Evolutionary conservation across 164 flowering plant species (phyloP).

Genomic region (Liquidambar formosana): DNA sequence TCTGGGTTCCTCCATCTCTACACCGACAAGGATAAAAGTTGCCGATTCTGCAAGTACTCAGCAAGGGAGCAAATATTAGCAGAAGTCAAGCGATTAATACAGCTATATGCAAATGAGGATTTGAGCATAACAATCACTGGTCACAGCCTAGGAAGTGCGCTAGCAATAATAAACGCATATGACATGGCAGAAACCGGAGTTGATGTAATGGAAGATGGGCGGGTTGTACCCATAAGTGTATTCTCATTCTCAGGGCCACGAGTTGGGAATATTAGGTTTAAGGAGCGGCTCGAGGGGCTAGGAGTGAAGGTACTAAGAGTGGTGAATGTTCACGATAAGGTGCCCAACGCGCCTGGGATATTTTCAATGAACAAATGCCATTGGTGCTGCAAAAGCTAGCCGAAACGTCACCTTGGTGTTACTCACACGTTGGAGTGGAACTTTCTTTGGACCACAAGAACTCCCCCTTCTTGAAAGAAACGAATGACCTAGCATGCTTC

Average conservation of each 20-base stretch:
- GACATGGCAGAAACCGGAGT: conserved; percentile 71
- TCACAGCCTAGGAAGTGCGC: conserved; percentile 76
- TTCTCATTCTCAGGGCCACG: conserved; percentile 76
- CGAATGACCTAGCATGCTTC: conserved; percentile 30
- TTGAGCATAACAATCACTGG: conserved; percentile 78
- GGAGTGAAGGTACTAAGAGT: conserved; percentile 79
- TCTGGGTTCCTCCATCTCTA: conserved; percentile 75
- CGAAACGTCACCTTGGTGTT: conserved; percentile 58
- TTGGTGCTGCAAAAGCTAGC: conserved; percentile 28
- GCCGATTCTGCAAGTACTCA: conserved; percentile 55
- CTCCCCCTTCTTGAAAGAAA: conserved; percentile 67
- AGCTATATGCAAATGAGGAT: conserved; percentile 51
- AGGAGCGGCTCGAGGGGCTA: conserved; percentile 48
- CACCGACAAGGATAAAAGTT: conserved; percentile 55
- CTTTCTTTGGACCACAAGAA: conserved; percentile 56
- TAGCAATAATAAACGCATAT: conserved; percentile 70
- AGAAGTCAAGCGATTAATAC: conserved; percentile 45
- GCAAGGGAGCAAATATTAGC: conserved; percentile 69
- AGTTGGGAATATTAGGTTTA: conserved; percentile 72
- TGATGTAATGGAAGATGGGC: conserved; percentile 28
- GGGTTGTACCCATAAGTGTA: conserved; percentile 45
- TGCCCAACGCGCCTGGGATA: conserved; percentile 42
- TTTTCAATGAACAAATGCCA: conserved; percentile 24
- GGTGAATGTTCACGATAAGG: conserved; percentile 66
- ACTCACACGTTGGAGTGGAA: conserved; percentile 75